Evolutionary conservation across 192 early-diverging fungal species (phyloP).

Genomic region (Spizellomyces sp.): DNA sequence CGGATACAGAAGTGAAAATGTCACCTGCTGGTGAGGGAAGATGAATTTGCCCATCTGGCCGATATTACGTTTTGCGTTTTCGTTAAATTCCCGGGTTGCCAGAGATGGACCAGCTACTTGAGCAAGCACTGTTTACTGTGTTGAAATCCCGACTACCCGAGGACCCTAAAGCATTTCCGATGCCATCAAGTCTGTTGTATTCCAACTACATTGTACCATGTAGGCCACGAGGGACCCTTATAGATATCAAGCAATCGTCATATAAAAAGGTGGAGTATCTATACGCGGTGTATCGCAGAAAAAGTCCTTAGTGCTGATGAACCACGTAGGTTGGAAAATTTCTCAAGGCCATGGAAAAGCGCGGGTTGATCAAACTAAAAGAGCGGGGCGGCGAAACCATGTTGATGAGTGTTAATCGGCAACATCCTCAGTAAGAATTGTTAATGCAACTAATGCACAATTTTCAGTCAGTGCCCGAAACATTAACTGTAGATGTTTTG

Average conservation of each 20-base stretch:
- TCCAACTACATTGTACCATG: constrained; percentile 74
- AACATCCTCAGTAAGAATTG: constrained; percentile 57
- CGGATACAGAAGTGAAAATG: background rate
- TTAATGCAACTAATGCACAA: background rate
- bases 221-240: constrained; percentile 55
- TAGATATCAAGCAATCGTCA: constrained; percentile 83
- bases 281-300: background rate
- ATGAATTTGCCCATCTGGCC: background rate
- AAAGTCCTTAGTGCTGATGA: background rate
- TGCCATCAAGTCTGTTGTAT: constrained; percentile 75
- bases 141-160: constrained; percentile 68
- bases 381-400: constrained; percentile 70
- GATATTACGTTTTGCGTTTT: no score
- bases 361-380: constrained; percentile 79
- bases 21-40: background rate
- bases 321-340: constrained; percentile 64
- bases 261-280: constrained; percentile 71
- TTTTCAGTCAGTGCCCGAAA: background rate
- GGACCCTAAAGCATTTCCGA: constrained; percentile 66
- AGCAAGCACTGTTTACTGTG: constrained; percentile 68
- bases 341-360: constrained; percentile 85
- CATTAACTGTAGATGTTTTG: background rate
- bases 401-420: constrained; percentile 60
- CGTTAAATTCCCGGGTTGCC: background rate
- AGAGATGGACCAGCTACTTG: constrained; percentile 79